Conservation (phyloP, 768 basidiomycete genomes). For the Cytidiella melzeri region DNA sequence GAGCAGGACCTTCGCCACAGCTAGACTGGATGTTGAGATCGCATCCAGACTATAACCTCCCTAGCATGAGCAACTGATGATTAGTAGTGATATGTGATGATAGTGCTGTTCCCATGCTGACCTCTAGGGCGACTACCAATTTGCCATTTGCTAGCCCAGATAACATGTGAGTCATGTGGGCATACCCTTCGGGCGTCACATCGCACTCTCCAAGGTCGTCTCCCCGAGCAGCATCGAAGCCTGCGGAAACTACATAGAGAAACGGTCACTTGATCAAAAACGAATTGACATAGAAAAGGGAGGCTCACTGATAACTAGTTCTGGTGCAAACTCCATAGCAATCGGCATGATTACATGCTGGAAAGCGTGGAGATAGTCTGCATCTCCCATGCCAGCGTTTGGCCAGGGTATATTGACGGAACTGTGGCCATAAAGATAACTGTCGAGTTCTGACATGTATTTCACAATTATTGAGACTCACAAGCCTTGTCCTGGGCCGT, state of each 20-base stretch:
- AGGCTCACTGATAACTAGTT: constrained; percentile 86
- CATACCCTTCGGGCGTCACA: constrained; percentile 89
- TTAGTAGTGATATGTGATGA: too few relatives aligned
- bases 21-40: constrained; percentile 80
- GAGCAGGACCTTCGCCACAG: constrained; percentile 81
- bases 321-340: constrained; percentile 92
- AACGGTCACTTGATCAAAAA: background rate
- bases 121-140: constrained; percentile 91
- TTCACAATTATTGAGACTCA: constrained; percentile 34
- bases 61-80: constrained; percentile 32
- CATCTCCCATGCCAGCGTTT: constrained; percentile 79
- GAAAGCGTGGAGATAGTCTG: constrained; percentile 95
- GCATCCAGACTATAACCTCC: constrained; percentile 94
- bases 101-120: constrained; percentile 34
- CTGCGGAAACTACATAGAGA: constrained; percentile 89
- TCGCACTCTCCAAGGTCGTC: constrained; percentile 89
- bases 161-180: constrained; percentile 99
- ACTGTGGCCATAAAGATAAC: constrained; percentile 34
- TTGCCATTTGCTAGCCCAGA: constrained; percentile 81
- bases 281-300: background rate
- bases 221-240: constrained; percentile 94
- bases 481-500: constrained; percentile 81
- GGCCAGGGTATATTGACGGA: constrained; percentile 98
- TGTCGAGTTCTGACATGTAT: too few relatives aligned
- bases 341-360: constrained; percentile 96